Evolutionary conservation across 306 rosid genomes (phyloP).

Genomic region (Vigna hirtella): DNA sequence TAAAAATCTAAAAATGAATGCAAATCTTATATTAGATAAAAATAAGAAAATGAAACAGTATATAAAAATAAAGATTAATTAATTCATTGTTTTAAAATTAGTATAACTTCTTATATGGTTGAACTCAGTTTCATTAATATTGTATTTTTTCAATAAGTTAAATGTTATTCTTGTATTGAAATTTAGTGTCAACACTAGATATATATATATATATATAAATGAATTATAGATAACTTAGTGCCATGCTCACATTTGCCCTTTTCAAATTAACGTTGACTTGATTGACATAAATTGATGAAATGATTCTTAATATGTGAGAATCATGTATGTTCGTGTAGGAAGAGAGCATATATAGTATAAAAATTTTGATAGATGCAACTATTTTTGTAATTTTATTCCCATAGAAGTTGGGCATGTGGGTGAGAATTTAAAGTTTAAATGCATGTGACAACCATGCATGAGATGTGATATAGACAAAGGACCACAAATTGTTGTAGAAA

Average conservation of each 20-base stretch:
- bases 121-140: too few species aligned
- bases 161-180: too few species aligned
- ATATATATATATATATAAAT: too few species aligned
- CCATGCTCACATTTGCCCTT: neutral
- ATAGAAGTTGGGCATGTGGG: neutral
- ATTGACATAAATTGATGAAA: neutral
- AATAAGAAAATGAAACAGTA: too few species aligned
- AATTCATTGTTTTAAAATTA: too few species aligned
- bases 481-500: neutral
- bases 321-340: neutral
- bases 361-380: neutral
- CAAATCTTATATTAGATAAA: too few species aligned
- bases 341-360: neutral
- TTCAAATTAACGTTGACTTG: neutral
- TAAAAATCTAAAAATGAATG: too few species aligned
- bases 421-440: neutral
- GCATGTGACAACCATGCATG: constrained; percentile 12
- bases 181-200: too few species aligned
- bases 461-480: neutral
- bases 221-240: too few species aligned
- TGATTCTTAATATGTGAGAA: neutral
- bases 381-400: neutral
- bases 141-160: too few species aligned
- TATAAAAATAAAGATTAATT: too few species aligned
- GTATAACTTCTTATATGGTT: too few species aligned